These are phyloP conservation scores for Schizonepeta tenuifolia DNA, from an alignment of 257 asterid genomes.

Conservation along the genomic window DNA sequence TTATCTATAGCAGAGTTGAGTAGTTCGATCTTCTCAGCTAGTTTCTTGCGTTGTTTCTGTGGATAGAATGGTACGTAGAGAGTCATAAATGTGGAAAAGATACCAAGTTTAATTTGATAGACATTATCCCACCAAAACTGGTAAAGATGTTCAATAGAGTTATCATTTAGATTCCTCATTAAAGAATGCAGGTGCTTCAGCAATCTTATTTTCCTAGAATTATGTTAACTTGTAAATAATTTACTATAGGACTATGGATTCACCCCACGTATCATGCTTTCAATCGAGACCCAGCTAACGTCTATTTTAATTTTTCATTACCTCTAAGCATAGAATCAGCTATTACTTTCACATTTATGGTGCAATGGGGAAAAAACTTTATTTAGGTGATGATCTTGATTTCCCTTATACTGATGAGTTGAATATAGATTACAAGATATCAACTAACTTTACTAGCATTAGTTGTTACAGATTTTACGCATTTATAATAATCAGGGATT, in stretches of 20 bases:
- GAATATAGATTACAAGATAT: neutral
- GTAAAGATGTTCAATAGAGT: neutral
- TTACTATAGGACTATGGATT: neutral
- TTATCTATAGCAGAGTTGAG: constrained; percentile 74
- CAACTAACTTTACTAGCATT: neutral
- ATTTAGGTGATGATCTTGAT: neutral
- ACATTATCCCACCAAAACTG: neutral
- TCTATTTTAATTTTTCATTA: neutral
- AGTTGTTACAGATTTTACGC: neutral
- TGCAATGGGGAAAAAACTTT: too few species aligned
- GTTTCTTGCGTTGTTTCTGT: constrained; percentile 75
- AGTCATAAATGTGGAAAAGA: constrained; percentile 1
- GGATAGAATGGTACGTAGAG: constrained; percentile 17
- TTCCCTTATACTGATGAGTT: neutral
- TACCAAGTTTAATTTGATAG: neutral
- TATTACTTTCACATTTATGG: too few species aligned
- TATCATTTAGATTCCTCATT: neutral
- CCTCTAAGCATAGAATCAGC: neutral
- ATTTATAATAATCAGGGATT: neutral
- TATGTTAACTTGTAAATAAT: neutral
- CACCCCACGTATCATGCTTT: neutral
- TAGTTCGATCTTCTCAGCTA: constrained; percentile 69
- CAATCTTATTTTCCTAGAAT: neutral
- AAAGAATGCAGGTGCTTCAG: neutral
- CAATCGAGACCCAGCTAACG: neutral